Conservation (phyloP, 164 flowering plant species). For the Annona cherimola region DNA sequence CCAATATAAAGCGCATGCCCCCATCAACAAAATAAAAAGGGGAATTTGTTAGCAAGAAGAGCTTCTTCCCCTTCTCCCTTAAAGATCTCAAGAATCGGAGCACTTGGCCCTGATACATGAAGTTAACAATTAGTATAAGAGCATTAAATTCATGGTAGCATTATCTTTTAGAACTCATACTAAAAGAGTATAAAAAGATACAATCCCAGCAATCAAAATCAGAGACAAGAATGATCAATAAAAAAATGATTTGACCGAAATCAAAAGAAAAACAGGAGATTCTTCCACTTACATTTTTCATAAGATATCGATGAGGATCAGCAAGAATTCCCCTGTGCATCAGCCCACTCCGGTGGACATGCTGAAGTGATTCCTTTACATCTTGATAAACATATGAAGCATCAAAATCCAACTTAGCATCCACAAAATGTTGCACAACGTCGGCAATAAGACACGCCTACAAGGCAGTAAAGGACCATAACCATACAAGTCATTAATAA, state of each 20-base stretch:
- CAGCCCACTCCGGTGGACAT: constrained; percentile 90
- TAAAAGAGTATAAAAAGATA: background rate
- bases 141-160: background rate
- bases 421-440: constrained; percentile 87
- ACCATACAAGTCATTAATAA: constrained; percentile 5
- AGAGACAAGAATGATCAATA: background rate
- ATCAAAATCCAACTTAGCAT: constrained; percentile 95
- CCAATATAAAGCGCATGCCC: constrained; percentile 88
- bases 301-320: constrained; percentile 68
- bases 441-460: constrained; percentile 64
- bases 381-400: constrained; percentile 81
- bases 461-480: constrained; percentile 4
- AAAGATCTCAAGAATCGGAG: constrained; percentile 73
- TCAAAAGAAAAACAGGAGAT: background rate
- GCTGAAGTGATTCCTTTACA: constrained; percentile 83
- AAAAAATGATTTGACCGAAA: background rate
- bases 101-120: constrained; percentile 51
- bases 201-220: background rate
- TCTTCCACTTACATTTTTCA: constrained; percentile 70
- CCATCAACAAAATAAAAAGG: constrained; percentile 98
- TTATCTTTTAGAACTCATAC: background rate
- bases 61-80: constrained; percentile 83
- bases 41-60: constrained; percentile 87
- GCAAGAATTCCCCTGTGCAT: constrained; percentile 77
- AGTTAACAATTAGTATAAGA: constrained; percentile 6